Percentiles rank a stretch among this genome's conserved stretches.
Conservation (phyloP, 768 basidiomycete genomes). For the Trichaptum fuscoviolaceum region DNA sequence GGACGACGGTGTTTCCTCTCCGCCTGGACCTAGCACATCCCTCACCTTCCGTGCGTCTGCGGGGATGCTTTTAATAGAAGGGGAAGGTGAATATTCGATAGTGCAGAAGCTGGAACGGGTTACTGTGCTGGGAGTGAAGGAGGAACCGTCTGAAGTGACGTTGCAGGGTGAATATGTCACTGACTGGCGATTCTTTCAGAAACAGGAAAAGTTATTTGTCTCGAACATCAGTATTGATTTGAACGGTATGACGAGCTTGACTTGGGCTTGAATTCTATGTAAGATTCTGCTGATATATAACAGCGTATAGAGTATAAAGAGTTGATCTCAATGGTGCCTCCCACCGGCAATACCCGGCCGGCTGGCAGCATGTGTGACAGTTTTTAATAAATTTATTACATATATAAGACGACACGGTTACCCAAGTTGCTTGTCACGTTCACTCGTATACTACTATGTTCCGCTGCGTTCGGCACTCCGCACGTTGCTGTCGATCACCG, state of each 20-base stretch:
- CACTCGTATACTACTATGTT: no score
- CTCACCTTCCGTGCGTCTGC: constrained; percentile 38
- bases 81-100: constrained; percentile 37
- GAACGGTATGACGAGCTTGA: constrained; percentile 31
- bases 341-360: no score
- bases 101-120: constrained; percentile 44
- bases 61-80: constrained; percentile 32
- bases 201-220: constrained; percentile 38
- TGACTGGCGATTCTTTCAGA: constrained; percentile 35
- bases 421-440: no score
- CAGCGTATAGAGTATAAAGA: no score
- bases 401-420: no score
- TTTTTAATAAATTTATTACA: no score
- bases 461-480: no score
- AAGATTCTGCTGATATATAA: not conserved
- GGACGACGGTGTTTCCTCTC: constrained; percentile 63
- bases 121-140: constrained; percentile 51
- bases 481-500: not conserved
- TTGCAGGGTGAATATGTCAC: constrained; percentile 31
- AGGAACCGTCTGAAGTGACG: constrained; percentile 33
- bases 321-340: no score
- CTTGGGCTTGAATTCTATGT: constrained; percentile 27
- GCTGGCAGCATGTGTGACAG: no score
- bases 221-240: constrained; percentile 34
- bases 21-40: constrained; percentile 46